Base-by-base conservation (phyloP, 2,329 filamentous ascomycete genomes). In the Fusarium floridanum region DNA sequence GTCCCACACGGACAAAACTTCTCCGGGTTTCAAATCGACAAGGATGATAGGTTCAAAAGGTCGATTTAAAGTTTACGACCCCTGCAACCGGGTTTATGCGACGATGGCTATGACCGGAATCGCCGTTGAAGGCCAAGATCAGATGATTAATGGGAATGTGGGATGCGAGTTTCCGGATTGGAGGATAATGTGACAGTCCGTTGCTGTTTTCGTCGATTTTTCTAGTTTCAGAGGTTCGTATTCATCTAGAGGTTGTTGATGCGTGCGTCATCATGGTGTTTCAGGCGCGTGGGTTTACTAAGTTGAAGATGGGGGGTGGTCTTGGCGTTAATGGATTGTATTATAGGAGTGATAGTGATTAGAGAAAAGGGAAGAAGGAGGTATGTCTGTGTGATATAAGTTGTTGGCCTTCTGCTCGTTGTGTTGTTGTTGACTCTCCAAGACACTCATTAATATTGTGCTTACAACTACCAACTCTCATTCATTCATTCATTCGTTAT, bases 401-500 rank as follows among this genome's bases (percentile, higher is more conserved):
- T 32, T 32, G 27, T n/a, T 55, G 2, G 27, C 20, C 48, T 55
- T 55, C 48, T 55, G 17, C 48, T 55, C 27, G 10, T 27, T 11
- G 24, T 34, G 12, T 34, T 34, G 32, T 34, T 32, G 17, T 37
- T 37, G 20, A 9, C 36, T 37, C n/a, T 57, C 20, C 55, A 59
- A 59, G 57, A 41, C 57, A 61, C 34, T 57, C 55, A 37, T 57
- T 57, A 37, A 37, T 37, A 37, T 37, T 57, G 55, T 36, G 34
- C 55, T 57, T 56, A 34, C 55, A 39, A 32, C 29, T 55, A 69
- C 61, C 64, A 29, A 22, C n/a, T 29, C 34, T 24, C 62, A 65
- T 34, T 71, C 69, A 57, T 67, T 68, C 56, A 60, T 14, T 66
- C 27, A 4, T 55, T 55, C 70, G 61, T 57, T 57, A 57, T 71